Conservation (phyloP, 1,139 yeast species). For the Suhomyces kunorum region DNA sequence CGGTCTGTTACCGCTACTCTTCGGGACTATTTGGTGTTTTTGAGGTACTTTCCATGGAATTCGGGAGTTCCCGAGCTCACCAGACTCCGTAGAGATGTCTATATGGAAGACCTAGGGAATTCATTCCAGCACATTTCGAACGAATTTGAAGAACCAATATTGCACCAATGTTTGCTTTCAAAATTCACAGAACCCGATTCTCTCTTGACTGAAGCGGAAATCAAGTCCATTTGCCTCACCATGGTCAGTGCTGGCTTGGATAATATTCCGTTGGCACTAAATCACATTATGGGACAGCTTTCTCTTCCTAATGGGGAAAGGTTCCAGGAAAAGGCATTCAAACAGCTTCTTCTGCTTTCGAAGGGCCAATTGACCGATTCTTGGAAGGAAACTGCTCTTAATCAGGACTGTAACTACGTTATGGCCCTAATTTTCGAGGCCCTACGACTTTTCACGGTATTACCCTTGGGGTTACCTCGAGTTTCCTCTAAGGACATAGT, state of each 20-base stretch:
- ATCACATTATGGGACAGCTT: constrained; percentile 62
- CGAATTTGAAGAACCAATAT: not conserved
- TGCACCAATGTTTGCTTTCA: not conserved
- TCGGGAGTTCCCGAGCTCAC: constrained; percentile 34
- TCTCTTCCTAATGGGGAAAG: constrained; percentile 50
- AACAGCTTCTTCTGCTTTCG: constrained; percentile 34
- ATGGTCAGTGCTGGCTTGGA: constrained; percentile 82
- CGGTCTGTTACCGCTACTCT: constrained; percentile 64
- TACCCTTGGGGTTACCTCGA: constrained; percentile 69
- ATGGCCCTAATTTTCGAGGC: constrained; percentile 65
- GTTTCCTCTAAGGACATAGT: constrained; percentile 51
- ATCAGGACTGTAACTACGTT: constrained; percentile 47
- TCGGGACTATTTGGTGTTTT: constrained; percentile 61
- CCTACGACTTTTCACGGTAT: constrained; percentile 60
- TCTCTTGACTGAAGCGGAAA: constrained; percentile 40
- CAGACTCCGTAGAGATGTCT: constrained; percentile 52
- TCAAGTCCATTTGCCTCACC: constrained; percentile 66
- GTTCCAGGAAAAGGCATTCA: constrained; percentile 46
- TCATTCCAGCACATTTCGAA: not conserved
- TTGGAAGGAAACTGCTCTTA: constrained; percentile 46
- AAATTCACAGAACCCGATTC: constrained; percentile 8
- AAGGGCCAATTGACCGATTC: constrained; percentile 38
- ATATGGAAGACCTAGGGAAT: constrained; percentile 48
- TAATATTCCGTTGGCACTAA: constrained; percentile 65
- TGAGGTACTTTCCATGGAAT: constrained; percentile 38